Conservation (phyloP, 192 early-diverging fungal genomes). For the Gamsiella multidivaricata region DNA sequence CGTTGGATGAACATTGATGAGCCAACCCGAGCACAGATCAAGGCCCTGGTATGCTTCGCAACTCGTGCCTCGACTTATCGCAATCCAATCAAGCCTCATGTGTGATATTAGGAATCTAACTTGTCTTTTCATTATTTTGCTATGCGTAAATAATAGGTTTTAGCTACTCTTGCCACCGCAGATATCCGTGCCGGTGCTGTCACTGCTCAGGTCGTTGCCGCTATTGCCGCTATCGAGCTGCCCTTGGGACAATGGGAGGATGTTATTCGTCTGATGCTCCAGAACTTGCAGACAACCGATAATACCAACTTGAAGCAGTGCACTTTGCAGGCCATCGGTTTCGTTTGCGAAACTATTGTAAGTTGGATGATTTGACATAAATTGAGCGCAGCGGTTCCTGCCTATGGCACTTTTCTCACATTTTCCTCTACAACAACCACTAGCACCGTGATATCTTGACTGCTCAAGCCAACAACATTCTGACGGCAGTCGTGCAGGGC, state of each 20-base stretch:
- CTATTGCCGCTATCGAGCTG: conserved; percentile 94
- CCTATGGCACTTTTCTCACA: not conserved
- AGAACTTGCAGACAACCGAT: conserved; percentile 75
- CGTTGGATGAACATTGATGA: conserved; percentile 76
- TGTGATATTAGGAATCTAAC: not conserved
- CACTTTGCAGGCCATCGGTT: conserved; percentile 92
- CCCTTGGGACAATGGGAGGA: conserved; percentile 89
- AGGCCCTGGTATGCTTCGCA: conserved; percentile 62
- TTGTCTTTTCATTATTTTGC: conserved; percentile 3
- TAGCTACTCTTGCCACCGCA: conserved; percentile 65
- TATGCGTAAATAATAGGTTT: conserved; percentile 50
- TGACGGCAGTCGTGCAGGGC: conserved; percentile 95
- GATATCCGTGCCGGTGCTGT: conserved; percentile 68
- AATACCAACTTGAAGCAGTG: conserved; percentile 80
- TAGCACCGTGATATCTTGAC: conserved; percentile 85
- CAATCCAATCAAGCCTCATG: not conserved
- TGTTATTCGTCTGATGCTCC: conserved; percentile 82
- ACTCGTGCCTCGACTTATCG: not conserved
- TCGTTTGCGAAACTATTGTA: conserved; percentile 91
- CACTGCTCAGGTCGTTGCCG: conserved; percentile 88
- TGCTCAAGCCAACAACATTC: conserved; percentile 86
- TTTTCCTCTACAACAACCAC: not conserved
- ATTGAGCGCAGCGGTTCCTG: too few relatives aligned
- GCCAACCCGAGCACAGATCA: conserved; percentile 71
- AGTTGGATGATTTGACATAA: conserved; percentile 43